These are phyloP conservation scores for Puccinia polysora DNA, from an alignment of 1,284 basidiomycete species.

Conservation along the genomic window DNA sequence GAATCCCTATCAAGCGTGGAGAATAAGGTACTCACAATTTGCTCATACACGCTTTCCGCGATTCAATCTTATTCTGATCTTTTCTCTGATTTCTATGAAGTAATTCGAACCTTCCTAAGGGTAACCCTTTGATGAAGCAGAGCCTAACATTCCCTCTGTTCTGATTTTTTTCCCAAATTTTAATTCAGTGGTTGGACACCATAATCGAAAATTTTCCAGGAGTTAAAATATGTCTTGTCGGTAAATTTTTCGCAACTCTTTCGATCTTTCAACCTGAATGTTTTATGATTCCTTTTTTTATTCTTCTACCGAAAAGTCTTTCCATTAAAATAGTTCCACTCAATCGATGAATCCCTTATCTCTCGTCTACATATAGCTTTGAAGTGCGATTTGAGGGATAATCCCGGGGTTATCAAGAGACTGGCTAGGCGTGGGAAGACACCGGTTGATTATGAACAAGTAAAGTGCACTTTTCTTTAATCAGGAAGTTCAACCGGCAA, in stretches of 20 bases:
- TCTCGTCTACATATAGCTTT: conserved; percentile 60
- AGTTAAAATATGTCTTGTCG: conserved; percentile 65
- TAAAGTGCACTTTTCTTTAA: conserved; percentile 18
- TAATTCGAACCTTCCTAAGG: too few relatives aligned
- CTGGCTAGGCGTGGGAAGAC: conserved; percentile 65
- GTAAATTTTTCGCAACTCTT: conserved; percentile 45
- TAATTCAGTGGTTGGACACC: conserved; percentile 53
- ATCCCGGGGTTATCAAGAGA: conserved; percentile 64
- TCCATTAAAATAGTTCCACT: too few relatives aligned
- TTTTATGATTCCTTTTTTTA: not conserved
- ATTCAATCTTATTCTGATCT: too few relatives aligned
- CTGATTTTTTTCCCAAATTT: not conserved
- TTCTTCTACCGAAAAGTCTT: too few relatives aligned
- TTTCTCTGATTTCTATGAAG: too few relatives aligned
- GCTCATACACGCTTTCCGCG: too few relatives aligned
- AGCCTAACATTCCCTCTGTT: not conserved
- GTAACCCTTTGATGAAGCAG: too few relatives aligned
- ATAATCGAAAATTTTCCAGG: conserved; percentile 78
- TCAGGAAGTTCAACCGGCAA: too few relatives aligned
- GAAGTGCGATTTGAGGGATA: conserved; percentile 89
- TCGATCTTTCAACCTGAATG: not conserved
- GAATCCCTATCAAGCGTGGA: too few relatives aligned
- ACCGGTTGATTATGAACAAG: conserved; percentile 78
- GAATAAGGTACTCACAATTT: too few relatives aligned
- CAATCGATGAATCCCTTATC: too few relatives aligned